These are phyloP conservation scores for Evernia prunastri DNA, from an alignment of 495 filamentous ascomycete genomes.

Conservation along the genomic window DNA sequence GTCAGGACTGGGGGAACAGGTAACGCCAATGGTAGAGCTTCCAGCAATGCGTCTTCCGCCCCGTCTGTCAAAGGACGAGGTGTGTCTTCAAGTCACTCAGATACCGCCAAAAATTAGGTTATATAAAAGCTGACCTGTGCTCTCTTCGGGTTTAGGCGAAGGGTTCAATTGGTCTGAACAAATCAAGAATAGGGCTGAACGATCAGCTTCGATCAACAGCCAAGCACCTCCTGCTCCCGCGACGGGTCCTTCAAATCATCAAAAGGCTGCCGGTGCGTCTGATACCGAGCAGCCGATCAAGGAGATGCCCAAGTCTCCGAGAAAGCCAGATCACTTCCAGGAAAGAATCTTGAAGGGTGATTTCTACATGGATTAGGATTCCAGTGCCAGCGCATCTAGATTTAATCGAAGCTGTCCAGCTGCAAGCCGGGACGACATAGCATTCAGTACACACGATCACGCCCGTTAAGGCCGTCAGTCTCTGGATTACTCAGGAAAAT, in stretches of 20 bases:
- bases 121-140: constrained; percentile 48
- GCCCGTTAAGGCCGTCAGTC: neutral
- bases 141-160: constrained; percentile 61
- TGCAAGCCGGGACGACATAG: neutral
- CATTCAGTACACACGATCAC: neutral
- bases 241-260: constrained; percentile 35
- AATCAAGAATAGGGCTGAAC: constrained; percentile 80
- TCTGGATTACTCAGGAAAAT: neutral
- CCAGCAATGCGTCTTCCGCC: constrained; percentile 35
- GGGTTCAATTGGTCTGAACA: constrained; percentile 94
- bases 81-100: constrained; percentile 39
- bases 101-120: neutral
- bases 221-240: constrained; percentile 30
- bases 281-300: constrained; percentile 61
- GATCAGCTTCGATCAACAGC: constrained; percentile 57
- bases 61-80: constrained; percentile 43
- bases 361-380: constrained; percentile 84
- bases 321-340: constrained; percentile 81
- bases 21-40: constrained; percentile 32
- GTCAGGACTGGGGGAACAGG: constrained; percentile 49
- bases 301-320: constrained; percentile 61
- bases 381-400: neutral
- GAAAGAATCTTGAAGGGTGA: constrained; percentile 96
- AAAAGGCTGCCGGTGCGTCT: constrained; percentile 56
- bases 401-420: neutral